A percentile compares a stretch with the other conserved stretches of the same genome.
Evolutionary conservation across 2,329 filamentous ascomycete genomes (phyloP).

Genomic region (Cladobotryum mycophilum): DNA sequence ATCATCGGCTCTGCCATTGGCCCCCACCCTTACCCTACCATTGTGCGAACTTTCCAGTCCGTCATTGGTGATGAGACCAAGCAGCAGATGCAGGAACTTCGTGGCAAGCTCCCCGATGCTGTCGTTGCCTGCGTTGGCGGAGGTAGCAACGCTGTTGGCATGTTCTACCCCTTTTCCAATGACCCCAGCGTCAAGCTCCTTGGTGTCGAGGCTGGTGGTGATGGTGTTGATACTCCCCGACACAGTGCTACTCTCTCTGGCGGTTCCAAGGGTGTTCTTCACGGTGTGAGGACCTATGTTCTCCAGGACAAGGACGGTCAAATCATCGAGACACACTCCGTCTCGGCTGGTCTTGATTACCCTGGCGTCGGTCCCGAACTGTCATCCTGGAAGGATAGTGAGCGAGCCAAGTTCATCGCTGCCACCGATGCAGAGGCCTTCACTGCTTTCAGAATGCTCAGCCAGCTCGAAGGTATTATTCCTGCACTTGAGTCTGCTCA

Average conservation of each 20-base stretch:
- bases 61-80: constrained; percentile 95
- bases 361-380: constrained; percentile 94
- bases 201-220: constrained; percentile 91
- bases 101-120: constrained; percentile 86
- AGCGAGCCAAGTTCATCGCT: constrained; percentile 80
- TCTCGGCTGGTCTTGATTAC: constrained; percentile 95
- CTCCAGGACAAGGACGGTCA: constrained; percentile 90
- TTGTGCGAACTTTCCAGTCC: constrained; percentile 94
- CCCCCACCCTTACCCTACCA: constrained; percentile 95
- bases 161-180: constrained; percentile 94
- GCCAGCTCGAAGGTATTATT: constrained; percentile 91
- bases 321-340: constrained; percentile 90
- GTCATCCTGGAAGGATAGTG: constrained; percentile 83
- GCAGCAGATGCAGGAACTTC: constrained; percentile 76
- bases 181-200: constrained; percentile 81
- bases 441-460: constrained; percentile 75
- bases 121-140: constrained; percentile 96
- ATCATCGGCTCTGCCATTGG: constrained; percentile 97
- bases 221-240: constrained; percentile 76
- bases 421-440: constrained; percentile 91
- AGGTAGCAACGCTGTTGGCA: constrained; percentile 89
- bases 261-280: constrained; percentile 85
- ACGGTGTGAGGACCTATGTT: constrained; percentile 93
- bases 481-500: constrained; percentile 91
- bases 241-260: constrained; percentile 85